Evolutionary conservation across 1,139 yeast genomes (phyloP).

Genomic region (Diutina ranongensis): DNA sequence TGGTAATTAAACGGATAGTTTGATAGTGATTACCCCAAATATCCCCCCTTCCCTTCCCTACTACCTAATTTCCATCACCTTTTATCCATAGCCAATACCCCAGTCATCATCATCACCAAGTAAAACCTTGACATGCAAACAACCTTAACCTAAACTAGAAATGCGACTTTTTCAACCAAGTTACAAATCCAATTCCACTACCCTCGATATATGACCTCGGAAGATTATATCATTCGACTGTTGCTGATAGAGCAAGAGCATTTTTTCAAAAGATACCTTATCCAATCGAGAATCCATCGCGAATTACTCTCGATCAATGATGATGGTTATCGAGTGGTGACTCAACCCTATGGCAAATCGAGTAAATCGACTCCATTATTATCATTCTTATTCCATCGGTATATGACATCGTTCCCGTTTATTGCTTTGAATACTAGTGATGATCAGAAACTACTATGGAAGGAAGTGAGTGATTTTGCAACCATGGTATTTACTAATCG

Average conservation of each 20-base stretch:
- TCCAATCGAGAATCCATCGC: slow-evolving; percentile 45
- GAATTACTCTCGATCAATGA: slow-evolving; percentile 52
- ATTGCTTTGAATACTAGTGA: slow-evolving; percentile 35
- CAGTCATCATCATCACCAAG: too few relatives aligned
- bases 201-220: too few relatives aligned
- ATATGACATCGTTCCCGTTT: slow-evolving; percentile 65
- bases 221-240: slow-evolving; percentile 8
- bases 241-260: slow-evolving; percentile 60
- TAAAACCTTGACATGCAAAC: too few relatives aligned
- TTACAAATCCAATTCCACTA: too few relatives aligned
- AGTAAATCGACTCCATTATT: slow-evolving; percentile 45
- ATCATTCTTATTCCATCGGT: slow-evolving; percentile 50
- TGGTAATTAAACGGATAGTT: too few relatives aligned
- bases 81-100: too few relatives aligned
- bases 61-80: too few relatives aligned
- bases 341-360: slow-evolving; percentile 24
- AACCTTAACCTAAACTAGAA: too few relatives aligned
- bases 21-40: too few relatives aligned
- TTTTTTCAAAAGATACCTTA: slow-evolving; percentile 68
- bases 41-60: too few relatives aligned
- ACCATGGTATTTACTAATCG: slow-evolving; percentile 55
- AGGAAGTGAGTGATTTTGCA: slow-evolving; percentile 65
- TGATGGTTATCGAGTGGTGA: slow-evolving; percentile 48
- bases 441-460: slow-evolving; percentile 59
- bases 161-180: too few relatives aligned